phyloP scores from a whole-genome alignment of 805 yeast genomes.

The Suhomyces sp. region DNA sequence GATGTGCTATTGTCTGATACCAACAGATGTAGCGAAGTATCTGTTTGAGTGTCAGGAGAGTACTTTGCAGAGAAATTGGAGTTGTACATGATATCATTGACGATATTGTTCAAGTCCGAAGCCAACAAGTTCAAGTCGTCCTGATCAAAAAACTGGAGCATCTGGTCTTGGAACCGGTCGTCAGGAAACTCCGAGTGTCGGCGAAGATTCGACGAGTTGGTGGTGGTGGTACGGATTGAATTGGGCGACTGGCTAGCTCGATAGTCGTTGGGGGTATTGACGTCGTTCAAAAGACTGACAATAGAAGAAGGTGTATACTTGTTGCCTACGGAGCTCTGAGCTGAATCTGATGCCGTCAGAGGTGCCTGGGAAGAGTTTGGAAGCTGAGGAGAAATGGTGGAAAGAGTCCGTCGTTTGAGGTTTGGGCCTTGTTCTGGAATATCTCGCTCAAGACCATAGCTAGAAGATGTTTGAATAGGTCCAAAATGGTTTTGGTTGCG shows the following conservation, averaged over 20 bases:
- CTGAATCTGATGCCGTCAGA: not conserved
- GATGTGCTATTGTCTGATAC: not conserved
- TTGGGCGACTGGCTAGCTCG: slow-evolving; percentile 4
- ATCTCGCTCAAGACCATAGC: not conserved
- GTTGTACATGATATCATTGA: slow-evolving; percentile 36
- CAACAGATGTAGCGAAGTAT: not conserved
- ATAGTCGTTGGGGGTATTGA: slow-evolving; percentile 3
- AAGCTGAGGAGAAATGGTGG: not conserved
- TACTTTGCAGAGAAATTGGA: slow-evolving; percentile 21
- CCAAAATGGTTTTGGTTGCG: too few relatives aligned
- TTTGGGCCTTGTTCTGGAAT: not conserved
- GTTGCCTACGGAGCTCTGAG: not conserved
- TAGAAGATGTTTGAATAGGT: not conserved
- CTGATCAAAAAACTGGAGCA: slow-evolving; percentile 16
- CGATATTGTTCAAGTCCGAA: slow-evolving; percentile 39
- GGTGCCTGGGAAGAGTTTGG: not conserved
- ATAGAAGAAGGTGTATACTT: slow-evolving; percentile 10
- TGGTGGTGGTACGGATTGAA: slow-evolving; percentile 1
- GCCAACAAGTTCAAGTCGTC: slow-evolving; percentile 38
- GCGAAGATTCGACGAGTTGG: not conserved
- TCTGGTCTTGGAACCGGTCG: slow-evolving; percentile 1
- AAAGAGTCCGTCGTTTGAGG: not conserved
- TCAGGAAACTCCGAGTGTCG: not conserved
- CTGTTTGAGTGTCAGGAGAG: slow-evolving; percentile 1
- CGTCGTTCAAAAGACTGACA: slow-evolving; percentile 8